These are phyloP conservation scores for Spergularia marina DNA, from an alignment of 148 eudicot species.

Conservation along the genomic window DNA sequence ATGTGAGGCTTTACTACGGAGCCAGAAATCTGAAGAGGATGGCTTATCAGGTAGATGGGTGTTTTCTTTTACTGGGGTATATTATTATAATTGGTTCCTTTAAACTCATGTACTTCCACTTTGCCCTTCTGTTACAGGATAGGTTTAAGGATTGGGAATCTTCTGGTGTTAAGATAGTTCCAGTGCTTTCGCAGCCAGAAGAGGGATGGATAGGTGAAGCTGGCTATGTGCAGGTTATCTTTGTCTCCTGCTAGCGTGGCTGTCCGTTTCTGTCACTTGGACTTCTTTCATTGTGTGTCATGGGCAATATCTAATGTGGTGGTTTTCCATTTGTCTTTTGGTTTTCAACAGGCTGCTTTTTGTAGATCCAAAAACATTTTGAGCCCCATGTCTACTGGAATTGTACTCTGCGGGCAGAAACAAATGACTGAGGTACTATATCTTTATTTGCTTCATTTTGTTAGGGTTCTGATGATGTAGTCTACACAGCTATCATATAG, in stretches of 20 bases:
- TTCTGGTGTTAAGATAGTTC: slow-evolving; percentile 73
- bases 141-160: slow-evolving; percentile 87
- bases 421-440: slow-evolving; percentile 83
- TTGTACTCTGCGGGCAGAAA: slow-evolving; percentile 83
- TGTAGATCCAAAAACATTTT: slow-evolving; percentile 54
- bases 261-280: background rate
- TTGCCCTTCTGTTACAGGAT: slow-evolving; percentile 47
- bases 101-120: slow-evolving; percentile 12
- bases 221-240: slow-evolving; percentile 84
- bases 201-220: slow-evolving; percentile 72
- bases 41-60: slow-evolving; percentile 81
- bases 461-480: background rate
- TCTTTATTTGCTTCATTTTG: slow-evolving; percentile 4
- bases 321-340: background rate
- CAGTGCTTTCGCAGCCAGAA: slow-evolving; percentile 85
- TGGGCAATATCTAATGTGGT: background rate
- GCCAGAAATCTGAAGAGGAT: slow-evolving; percentile 86
- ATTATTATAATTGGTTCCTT: background rate
- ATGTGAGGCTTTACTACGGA: slow-evolving; percentile 93
- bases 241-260: background rate
- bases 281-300: background rate
- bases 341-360: slow-evolving; percentile 74
- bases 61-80: background rate
- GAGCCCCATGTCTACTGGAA: slow-evolving; percentile 69
- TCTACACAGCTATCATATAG: background rate